phyloP scores from a whole-genome alignment of 2,329 filamentous ascomycete genomes.

The Ophiocordyceps robertsii region DNA sequence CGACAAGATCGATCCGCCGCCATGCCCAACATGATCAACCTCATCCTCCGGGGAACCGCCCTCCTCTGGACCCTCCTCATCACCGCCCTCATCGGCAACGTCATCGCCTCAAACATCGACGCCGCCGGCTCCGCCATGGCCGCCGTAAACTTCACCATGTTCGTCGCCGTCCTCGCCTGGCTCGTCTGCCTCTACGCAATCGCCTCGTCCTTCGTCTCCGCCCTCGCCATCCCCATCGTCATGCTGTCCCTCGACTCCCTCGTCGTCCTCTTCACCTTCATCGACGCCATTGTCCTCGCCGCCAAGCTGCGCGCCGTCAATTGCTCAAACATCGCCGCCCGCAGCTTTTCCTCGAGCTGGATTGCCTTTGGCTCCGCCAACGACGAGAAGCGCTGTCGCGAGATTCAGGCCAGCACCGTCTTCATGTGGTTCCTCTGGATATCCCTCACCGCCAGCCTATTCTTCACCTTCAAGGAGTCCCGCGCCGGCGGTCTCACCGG shows the following conservation, averaged over 20 bases:
- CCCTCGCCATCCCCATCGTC: slow-evolving; percentile 36
- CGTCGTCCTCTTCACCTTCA: slow-evolving; percentile 55
- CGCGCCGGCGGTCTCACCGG: slow-evolving; percentile 27
- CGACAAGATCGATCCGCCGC: background rate
- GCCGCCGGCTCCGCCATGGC: slow-evolving; percentile 29
- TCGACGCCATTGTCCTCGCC: slow-evolving; percentile 55
- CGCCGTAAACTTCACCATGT: slow-evolving; percentile 55
- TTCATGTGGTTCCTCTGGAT: slow-evolving; percentile 72
- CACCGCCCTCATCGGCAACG: slow-evolving; percentile 44
- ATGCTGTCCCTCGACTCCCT: slow-evolving; percentile 42
- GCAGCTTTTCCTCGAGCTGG: slow-evolving; percentile 27
- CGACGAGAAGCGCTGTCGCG: slow-evolving; percentile 53
- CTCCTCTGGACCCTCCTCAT: slow-evolving; percentile 38
- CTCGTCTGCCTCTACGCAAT: slow-evolving; percentile 51
- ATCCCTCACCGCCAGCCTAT: slow-evolving; percentile 41
- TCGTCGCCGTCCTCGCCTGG: slow-evolving; percentile 54
- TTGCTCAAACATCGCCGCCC: slow-evolving; percentile 40
- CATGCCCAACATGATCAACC: slow-evolving; percentile 26
- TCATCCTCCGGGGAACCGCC: slow-evolving; percentile 33
- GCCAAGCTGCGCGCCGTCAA: slow-evolving; percentile 55
- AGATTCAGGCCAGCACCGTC: slow-evolving; percentile 59
- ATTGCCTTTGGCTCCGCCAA: slow-evolving; percentile 50
- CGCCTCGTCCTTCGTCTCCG: slow-evolving; percentile 37
- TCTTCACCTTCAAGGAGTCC: slow-evolving; percentile 40
- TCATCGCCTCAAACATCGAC: slow-evolving; percentile 36